Conservation (phyloP, 2,329 filamentous ascomycete genomes). For the Penicillium sp. region DNA sequence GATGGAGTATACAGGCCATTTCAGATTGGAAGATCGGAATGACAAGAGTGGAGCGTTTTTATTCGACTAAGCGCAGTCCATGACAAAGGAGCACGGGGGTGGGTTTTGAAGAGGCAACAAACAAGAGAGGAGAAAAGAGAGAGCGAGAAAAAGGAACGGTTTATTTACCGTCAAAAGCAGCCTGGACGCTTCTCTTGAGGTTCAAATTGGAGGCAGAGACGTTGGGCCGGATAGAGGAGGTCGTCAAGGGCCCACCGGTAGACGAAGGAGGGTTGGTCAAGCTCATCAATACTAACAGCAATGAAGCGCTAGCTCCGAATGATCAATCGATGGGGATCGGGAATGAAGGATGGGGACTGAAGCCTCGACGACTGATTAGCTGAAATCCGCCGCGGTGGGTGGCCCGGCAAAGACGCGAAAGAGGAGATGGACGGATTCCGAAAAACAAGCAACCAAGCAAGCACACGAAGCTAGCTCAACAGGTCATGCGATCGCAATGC, state of each 20-base stretch:
- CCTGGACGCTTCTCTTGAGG: constrained; percentile 42
- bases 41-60: constrained; percentile 6
- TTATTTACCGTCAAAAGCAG: constrained; percentile 44
- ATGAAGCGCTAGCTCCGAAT: constrained; percentile 6
- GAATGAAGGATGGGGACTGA: constrained; percentile 1
- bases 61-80: constrained; percentile 7
- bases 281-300: constrained; percentile 31
- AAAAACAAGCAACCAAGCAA: constrained; percentile 4
- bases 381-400: neutral
- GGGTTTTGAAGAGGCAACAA: neutral
- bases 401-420: neutral
- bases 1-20: constrained; percentile 10
- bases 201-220: constrained; percentile 28
- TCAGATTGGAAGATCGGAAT: constrained; percentile 9
- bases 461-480: too few relatives aligned
- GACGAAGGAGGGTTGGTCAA: constrained; percentile 41
- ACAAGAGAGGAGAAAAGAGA: neutral
- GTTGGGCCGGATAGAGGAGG: constrained; percentile 30
- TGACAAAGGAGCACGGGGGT: neutral
- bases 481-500: neutral
- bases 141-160: constrained; percentile 6
- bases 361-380: neutral
- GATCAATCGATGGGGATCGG: constrained; percentile 6
- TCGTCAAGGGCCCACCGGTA: constrained; percentile 32
- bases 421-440: neutral